Base-by-base conservation (phyloP, 2,329 filamentous ascomycete genomes). In the Diaporthe batatas region DNA sequence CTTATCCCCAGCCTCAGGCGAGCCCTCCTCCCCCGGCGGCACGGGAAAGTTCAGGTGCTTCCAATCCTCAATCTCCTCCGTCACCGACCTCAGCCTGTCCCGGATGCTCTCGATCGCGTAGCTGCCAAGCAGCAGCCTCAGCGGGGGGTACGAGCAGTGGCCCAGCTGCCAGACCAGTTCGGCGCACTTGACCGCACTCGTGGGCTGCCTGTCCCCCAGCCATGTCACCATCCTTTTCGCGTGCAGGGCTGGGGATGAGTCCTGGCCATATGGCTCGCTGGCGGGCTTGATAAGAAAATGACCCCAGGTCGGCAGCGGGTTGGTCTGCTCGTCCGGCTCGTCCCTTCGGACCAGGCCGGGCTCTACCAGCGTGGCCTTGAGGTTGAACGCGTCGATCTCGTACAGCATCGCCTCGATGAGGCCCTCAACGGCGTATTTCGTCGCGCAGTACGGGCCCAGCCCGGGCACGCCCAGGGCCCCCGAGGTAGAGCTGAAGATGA, bases 351-450 rank as follows among this genome's bases (percentile, higher is more conserved):
- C 93, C 76, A 98, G 89, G 0, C 95, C 95, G 1, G 96, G 95
- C 79, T 98, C 94, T 0, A 98, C 95, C 7, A 99, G 88, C 2
- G 96, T 98, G 0, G 94, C 94, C 82, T 97, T 98, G 82, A 98
- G 93, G 80, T 96, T 96, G 83, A 97, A 98, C 0, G 86, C 83
- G 76, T 98, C 95, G 49, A 97, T 92, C 81, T 99, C 96, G 82
- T 98, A 98, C 21, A 98, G 88, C 93, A 99, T 96, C 21, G 94
- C 95, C 82, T 99, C 96, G 77, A 98, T 95, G 70, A 99, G 86
- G 0, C 96, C 96, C 80, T 99, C 96, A 5, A 98, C 94, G 0
- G 96, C 96, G 82, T 98, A 98, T 81, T 98, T 99, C 21, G 95
- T 98, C 1, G 96, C 96, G 82, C 96, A 98, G 80, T 98, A 98